Evolutionary conservation across 129 eudicot species (phyloP).

Genomic region (Apium graveolens): DNA sequence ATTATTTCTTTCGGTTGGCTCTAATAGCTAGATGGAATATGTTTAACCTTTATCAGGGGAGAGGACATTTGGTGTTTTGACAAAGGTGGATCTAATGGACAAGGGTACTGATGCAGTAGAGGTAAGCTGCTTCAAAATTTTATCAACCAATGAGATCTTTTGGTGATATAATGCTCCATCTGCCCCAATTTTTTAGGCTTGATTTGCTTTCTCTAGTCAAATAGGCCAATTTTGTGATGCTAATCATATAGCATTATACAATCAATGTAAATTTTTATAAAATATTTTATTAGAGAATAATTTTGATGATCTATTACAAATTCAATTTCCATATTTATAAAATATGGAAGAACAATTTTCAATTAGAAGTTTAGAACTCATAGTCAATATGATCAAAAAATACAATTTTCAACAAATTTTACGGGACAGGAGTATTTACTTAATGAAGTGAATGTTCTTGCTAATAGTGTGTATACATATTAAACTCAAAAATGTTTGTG

Average conservation of each 20-base stretch:
- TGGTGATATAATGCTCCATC: background rate
- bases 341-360: background rate
- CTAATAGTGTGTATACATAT: background rate
- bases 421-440: background rate
- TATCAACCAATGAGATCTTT: background rate
- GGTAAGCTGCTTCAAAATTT: constrained; percentile 40
- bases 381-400: background rate
- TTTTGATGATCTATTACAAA: background rate
- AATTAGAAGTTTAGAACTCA: background rate
- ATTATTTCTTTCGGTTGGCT: background rate
- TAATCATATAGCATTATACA: background rate
- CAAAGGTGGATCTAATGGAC: constrained; percentile 98
- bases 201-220: background rate
- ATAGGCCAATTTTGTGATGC: background rate
- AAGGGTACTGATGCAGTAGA: constrained; percentile 98
- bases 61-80: constrained; percentile 95
- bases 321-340: background rate
- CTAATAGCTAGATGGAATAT: background rate
- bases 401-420: background rate
- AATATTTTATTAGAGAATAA: background rate
- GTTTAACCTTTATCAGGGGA: constrained; percentile 50
- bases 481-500: background rate
- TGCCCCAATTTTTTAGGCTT: background rate
- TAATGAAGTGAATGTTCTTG: background rate
- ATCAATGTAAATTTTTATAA: background rate